Conservation (phyloP, 2,329 filamentous ascomycete genomes). For the Septoria petroselini region DNA sequence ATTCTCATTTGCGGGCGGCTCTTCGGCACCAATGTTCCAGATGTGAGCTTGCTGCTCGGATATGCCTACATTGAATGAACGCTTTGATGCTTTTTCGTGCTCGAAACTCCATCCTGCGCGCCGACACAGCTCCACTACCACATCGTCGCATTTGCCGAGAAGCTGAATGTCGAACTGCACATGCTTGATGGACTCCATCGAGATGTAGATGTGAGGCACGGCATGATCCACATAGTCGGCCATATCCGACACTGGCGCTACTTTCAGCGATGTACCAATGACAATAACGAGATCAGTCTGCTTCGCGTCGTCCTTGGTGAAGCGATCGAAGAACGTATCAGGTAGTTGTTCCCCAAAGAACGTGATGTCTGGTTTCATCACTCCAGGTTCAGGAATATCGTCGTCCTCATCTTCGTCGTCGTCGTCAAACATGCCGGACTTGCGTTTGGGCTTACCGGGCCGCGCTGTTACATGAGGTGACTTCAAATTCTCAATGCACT, state of each 20-base stretch:
- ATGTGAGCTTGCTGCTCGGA: constrained; percentile 15
- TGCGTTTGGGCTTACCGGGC: constrained; percentile 39
- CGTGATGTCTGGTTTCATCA: constrained; percentile 97
- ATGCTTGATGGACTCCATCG: constrained; percentile 67
- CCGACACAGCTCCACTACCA: constrained; percentile 81
- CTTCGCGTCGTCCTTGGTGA: constrained; percentile 77
- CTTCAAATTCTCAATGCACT: constrained; percentile 60
- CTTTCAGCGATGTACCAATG: constrained; percentile 93
- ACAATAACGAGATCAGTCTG: constrained; percentile 86
- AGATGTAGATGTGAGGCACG: constrained; percentile 39
- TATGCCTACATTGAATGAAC: constrained; percentile 15
- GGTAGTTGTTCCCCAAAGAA: constrained; percentile 94
- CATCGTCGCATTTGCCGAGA: constrained; percentile 88
- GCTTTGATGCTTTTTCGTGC: constrained; percentile 69
- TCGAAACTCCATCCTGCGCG: constrained; percentile 71
- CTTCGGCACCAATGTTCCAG: constrained; percentile 9
- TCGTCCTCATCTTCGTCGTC: constrained; percentile 59
- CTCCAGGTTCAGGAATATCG: constrained; percentile 65
- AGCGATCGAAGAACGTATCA: constrained; percentile 73
- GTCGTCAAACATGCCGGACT: constrained; percentile 45
- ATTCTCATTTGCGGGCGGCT: too few species aligned
- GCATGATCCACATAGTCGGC: constrained; percentile 34
- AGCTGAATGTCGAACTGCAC: constrained; percentile 96
- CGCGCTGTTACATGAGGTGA: constrained; percentile 37
- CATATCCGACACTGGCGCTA: constrained; percentile 91